Conservation (phyloP, 768 basidiomycete genomes). For the Lanmaoa rubissima region DNA sequence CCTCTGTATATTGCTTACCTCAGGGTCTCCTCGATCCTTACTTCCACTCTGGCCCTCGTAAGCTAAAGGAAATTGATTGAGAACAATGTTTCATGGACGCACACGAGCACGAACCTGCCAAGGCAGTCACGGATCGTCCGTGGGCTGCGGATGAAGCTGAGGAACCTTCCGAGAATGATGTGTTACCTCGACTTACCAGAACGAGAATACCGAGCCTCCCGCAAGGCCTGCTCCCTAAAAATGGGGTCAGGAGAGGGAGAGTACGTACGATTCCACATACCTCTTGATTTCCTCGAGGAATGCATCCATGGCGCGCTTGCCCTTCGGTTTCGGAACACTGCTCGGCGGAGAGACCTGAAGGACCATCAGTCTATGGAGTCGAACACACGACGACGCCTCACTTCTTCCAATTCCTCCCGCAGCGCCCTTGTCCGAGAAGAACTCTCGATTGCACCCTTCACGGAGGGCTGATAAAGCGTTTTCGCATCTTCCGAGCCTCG, state of each 20-base stretch:
- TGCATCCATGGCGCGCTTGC: constrained; percentile 93
- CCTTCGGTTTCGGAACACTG: constrained; percentile 70
- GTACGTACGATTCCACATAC: constrained; percentile 38
- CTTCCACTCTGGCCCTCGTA: constrained; percentile 91
- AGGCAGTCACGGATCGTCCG: constrained; percentile 81
- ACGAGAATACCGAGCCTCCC: constrained; percentile 81
- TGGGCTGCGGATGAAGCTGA: constrained; percentile 39
- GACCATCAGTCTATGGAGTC: constrained; percentile 1
- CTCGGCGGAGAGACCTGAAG: constrained; percentile 57
- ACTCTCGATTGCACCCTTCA: constrained; percentile 30
- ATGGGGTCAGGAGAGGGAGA: not conserved
- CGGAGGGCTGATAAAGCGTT: constrained; percentile 42
- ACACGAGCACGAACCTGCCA: constrained; percentile 63
- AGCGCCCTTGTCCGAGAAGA: constrained; percentile 33
- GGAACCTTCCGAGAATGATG: not conserved
- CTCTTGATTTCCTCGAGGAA: constrained; percentile 97
- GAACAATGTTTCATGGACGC: not conserved
- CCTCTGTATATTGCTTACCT: constrained; percentile 45
- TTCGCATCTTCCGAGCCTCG: constrained; percentile 47
- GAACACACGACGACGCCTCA: constrained; percentile 22
- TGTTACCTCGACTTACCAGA: constrained; percentile 44
- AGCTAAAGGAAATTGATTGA: constrained; percentile 40
- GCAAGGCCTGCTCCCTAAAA: constrained; percentile 85
- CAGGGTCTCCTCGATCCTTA: constrained; percentile 84
- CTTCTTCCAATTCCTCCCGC: constrained; percentile 33